Evolutionary conservation across 306 rosid genomes (phyloP).

Genomic region (Vigna unguiculata): DNA sequence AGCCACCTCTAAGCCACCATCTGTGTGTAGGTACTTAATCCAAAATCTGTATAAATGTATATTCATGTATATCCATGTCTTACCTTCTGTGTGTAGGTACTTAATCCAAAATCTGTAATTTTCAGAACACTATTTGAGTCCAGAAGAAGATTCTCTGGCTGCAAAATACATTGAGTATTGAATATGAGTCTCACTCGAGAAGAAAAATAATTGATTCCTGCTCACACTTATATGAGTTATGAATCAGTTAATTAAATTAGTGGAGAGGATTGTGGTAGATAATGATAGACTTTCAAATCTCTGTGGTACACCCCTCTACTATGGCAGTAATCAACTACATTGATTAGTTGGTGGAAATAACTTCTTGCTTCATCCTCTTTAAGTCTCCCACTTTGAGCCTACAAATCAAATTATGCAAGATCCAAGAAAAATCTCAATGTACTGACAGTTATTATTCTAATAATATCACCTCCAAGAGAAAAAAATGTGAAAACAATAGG

Average conservation of each 20-base stretch:
- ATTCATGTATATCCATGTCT: conserved; percentile 25
- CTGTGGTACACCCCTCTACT: conserved; percentile 98
- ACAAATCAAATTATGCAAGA: conserved; percentile 46
- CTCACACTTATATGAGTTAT: no score
- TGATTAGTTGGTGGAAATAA: conserved; percentile 89
- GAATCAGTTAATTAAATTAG: conserved; percentile 21
- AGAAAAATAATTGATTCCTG: no score
- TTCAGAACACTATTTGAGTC: conserved; percentile 76
- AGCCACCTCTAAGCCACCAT: no score
- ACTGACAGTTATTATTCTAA: neutral
- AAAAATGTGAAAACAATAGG: no score
- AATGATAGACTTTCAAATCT: conserved; percentile 78
- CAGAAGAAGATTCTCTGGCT: conserved; percentile 98
- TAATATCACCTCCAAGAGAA: neutral
- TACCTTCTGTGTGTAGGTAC: conserved; percentile 79
- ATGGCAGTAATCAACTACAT: conserved; percentile 97
- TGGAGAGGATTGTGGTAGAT: conserved; percentile 26
- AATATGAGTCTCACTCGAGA: no score
- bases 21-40: no score
- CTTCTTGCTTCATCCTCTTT: no score
- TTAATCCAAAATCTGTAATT: conserved; percentile 93
- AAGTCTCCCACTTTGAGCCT: conserved; percentile 85
- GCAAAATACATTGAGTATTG: conserved; percentile 50
- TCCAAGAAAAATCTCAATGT: conserved; percentile 16
- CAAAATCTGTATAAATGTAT: no score